Evolutionary conservation across 495 filamentous ascomycete genomes (phyloP).

Genomic region (Rostrohypoxylon terebratum): DNA sequence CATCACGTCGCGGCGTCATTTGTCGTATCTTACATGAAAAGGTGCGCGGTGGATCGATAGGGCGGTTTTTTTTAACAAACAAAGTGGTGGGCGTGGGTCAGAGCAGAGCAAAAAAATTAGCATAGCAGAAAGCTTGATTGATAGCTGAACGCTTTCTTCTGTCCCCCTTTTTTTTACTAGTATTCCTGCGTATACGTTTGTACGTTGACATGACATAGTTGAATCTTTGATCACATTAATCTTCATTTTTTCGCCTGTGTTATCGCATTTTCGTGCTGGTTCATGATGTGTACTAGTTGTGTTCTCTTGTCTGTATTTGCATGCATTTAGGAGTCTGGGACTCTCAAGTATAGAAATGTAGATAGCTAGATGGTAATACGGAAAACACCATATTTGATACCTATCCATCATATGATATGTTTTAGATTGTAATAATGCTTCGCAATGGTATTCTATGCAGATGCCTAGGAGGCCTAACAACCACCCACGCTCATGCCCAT

Average conservation of each 20-base stretch:
- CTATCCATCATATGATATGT: not conserved
- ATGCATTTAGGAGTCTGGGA: not conserved
- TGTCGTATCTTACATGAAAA: not conserved
- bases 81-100: slow-evolving; percentile 2
- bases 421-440: slow-evolving; percentile 7
- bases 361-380: not conserved
- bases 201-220: slow-evolving; percentile 33
- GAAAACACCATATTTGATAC: not conserved
- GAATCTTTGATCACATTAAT: slow-evolving; percentile 20
- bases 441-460: slow-evolving; percentile 2
- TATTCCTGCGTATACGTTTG: slow-evolving; percentile 14
- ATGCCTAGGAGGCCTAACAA: not conserved
- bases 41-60: slow-evolving; percentile 6
- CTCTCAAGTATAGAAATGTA: not conserved
- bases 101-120: not conserved
- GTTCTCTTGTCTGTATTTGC: not conserved
- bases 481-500: not conserved
- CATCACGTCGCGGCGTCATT: not conserved
- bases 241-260: not conserved
- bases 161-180: not conserved
- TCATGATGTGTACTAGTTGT: not conserved
- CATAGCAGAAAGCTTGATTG: not conserved
- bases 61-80: not conserved
- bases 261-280: not conserved
- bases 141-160: not conserved